Percentiles rank a stretch among this genome's conserved stretches.
Conservation (phyloP, 2,329 filamentous ascomycete genomes). For the Fusarium sp. region DNA sequence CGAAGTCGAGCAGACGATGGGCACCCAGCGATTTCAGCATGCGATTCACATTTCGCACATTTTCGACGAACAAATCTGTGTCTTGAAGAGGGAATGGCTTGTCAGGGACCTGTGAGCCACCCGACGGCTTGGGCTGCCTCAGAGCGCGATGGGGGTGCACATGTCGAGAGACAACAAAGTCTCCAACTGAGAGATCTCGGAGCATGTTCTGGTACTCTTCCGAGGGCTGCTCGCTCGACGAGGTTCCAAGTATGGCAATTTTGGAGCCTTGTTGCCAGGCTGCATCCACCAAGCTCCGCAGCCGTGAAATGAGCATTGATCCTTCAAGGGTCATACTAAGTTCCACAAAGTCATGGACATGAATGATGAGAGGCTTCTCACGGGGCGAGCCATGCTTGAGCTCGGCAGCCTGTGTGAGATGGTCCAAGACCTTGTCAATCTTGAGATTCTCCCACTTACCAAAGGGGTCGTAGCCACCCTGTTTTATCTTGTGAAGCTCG, state of each 20-base stretch:
- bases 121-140: slow-evolving; percentile 49
- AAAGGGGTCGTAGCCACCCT: slow-evolving; percentile 56
- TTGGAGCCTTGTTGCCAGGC: slow-evolving; percentile 80
- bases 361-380: slow-evolving; percentile 76
- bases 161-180: slow-evolving; percentile 58
- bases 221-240: slow-evolving; percentile 68
- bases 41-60: slow-evolving; percentile 63
- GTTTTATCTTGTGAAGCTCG: slow-evolving; percentile 61
- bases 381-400: slow-evolving; percentile 50
- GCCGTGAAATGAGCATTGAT: slow-evolving; percentile 75
- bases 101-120: slow-evolving; percentile 36
- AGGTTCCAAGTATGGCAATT: slow-evolving; percentile 86
- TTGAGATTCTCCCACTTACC: slow-evolving; percentile 75
- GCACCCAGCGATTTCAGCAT: slow-evolving; percentile 61
- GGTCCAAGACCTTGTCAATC: slow-evolving; percentile 70
- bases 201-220: slow-evolving; percentile 60
- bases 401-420: slow-evolving; percentile 67
- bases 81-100: slow-evolving; percentile 50
- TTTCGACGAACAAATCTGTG: slow-evolving; percentile 61
- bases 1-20: slow-evolving; percentile 43
- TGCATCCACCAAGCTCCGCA: slow-evolving; percentile 81
- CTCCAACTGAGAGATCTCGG: slow-evolving; percentile 58
- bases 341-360: slow-evolving; percentile 86
- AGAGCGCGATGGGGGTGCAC: slow-evolving; percentile 46
- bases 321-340: slow-evolving; percentile 80